Percentiles rank a stretch among this genome's conserved stretches.
Evolutionary conservation across 345 rosid species (phyloP).

Genomic region (Rhizophora mangle): DNA sequence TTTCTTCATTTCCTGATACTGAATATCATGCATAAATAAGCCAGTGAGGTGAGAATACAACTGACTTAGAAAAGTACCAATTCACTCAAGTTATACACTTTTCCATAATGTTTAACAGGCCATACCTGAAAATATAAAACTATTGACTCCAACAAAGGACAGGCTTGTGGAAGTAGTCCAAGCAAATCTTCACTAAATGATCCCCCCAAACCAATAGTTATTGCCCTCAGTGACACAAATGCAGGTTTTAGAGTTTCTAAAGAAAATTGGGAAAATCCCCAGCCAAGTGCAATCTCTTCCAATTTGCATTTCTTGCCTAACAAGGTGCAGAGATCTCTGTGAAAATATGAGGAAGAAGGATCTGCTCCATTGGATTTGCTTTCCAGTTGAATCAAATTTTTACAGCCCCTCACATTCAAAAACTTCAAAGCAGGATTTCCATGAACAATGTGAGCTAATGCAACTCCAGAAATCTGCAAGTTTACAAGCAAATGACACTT

Average conservation of each 20-base stretch:
- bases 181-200: slow-evolving; percentile 56
- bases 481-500: slow-evolving; percentile 10
- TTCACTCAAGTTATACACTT: not conserved
- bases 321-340: slow-evolving; percentile 33
- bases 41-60: not conserved
- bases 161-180: slow-evolving; percentile 42
- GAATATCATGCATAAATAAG: not conserved
- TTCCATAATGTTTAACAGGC: not conserved
- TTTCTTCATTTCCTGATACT: not conserved
- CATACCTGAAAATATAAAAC: slow-evolving; percentile 73
- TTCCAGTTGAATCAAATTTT: slow-evolving; percentile 43
- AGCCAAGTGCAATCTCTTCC: slow-evolving; percentile 62
- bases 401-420: slow-evolving; percentile 66
- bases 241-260: slow-evolving; percentile 60
- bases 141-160: slow-evolving; percentile 63
- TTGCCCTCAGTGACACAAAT: slow-evolving; percentile 36
- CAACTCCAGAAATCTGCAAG: slow-evolving; percentile 58
- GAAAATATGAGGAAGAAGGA: slow-evolving; percentile 21
- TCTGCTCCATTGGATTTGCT: slow-evolving; percentile 18
- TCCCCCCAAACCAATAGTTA: slow-evolving; percentile 74
- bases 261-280: slow-evolving; percentile 62
- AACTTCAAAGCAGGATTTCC: slow-evolving; percentile 56
- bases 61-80: not conserved
- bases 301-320: slow-evolving; percentile 46
- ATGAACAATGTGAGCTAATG: slow-evolving; percentile 45